phyloP scores from a whole-genome alignment of 2,329 filamentous ascomycete species.

The Aspergillus flavus region DNA sequence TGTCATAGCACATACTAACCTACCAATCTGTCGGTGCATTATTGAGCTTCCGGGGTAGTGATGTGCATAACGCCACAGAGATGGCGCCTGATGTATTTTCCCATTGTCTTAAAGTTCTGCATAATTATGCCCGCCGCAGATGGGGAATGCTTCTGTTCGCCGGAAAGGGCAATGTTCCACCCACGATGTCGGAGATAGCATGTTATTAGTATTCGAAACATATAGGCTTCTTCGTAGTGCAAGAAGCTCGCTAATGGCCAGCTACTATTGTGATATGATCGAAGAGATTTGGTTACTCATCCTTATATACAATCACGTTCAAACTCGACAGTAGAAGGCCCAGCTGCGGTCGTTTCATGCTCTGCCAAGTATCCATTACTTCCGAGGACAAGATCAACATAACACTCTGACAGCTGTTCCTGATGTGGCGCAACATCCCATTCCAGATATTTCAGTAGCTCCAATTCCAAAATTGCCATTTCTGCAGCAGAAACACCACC shows the following conservation, averaged over 20 bases:
- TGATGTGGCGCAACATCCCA: not conserved
- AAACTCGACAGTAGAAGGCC: not conserved
- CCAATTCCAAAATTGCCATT: not conserved
- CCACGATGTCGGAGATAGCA: not conserved
- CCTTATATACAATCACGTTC: not conserved
- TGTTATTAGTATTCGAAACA: not conserved
- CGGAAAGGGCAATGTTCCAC: not conserved
- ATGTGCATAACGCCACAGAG: not conserved
- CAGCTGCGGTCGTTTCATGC: not conserved
- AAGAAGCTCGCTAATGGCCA: not conserved
- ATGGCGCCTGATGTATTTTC: not conserved
- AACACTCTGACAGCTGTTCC: not conserved
- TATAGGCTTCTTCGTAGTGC: not conserved
- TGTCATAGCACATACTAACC: not conserved
- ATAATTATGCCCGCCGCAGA: not conserved
- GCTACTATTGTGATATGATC: not conserved
- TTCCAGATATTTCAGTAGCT: not conserved
- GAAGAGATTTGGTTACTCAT: not conserved
- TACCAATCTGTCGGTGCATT: not conserved
- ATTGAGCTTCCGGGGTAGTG: not conserved
- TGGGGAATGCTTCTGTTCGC: not conserved
- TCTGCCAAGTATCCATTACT: not conserved
- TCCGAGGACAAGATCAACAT: not conserved
- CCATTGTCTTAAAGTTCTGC: not conserved
- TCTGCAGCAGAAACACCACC: not conserved